phyloP scores from a whole-genome alignment of 306 rosid genomes.

The Lablab purpureus region DNA sequence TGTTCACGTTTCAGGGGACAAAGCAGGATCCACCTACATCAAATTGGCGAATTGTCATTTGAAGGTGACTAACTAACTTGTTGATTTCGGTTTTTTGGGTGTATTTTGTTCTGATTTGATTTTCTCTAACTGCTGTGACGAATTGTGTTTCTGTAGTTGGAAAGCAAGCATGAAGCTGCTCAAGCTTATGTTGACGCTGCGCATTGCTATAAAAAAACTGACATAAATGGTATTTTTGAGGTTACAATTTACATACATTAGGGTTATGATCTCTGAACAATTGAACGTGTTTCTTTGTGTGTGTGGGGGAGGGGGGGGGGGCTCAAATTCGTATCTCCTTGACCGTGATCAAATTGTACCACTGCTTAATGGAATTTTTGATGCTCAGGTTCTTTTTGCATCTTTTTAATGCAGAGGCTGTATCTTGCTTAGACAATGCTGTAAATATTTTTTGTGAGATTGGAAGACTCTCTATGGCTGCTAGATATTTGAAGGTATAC shows the following conservation, averaged over 20 bases:
- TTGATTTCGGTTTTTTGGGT: background rate
- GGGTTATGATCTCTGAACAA: background rate
- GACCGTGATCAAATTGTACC: background rate
- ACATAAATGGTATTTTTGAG: conserved; percentile 63
- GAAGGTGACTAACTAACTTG: conserved; percentile 52
- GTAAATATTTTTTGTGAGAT: conserved; percentile 83
- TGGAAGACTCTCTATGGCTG: conserved; percentile 99
- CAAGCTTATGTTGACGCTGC: conserved; percentile 90
- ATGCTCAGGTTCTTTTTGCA: conserved; percentile 2
- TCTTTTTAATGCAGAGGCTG: conserved; percentile 64
- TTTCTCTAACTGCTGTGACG: conserved; percentile 17
- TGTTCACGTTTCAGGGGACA: conserved; percentile 72
- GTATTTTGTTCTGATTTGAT: background rate
- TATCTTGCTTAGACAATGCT: conserved; percentile 83
- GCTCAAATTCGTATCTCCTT: background rate
- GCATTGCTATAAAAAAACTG: conserved; percentile 85
- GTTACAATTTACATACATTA: background rate
- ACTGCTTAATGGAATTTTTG: background rate
- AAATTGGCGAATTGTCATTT: conserved; percentile 88
- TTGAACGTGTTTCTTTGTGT: background rate
- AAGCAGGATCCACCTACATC: conserved; percentile 80
- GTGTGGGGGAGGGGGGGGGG: too few relatives aligned
- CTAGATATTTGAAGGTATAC: conserved; percentile 85
- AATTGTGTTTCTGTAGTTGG: conserved; percentile 57
- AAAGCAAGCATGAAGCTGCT: conserved; percentile 96